Evolutionary conservation across 148 eudicot species (phyloP).

Genomic region (Rhododendron simsii): DNA sequence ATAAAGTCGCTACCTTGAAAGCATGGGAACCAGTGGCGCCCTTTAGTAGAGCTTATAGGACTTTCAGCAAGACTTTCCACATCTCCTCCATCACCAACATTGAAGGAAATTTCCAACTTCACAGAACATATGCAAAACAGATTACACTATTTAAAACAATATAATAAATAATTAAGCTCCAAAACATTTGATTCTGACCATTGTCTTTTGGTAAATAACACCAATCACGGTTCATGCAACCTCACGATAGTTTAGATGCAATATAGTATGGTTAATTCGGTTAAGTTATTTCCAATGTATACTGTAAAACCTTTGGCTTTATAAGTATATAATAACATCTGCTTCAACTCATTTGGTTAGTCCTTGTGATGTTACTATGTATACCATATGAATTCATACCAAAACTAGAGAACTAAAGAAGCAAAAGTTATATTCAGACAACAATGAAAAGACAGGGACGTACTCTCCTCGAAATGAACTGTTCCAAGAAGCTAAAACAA

Average conservation of each 20-base stretch:
- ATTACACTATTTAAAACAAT: not conserved
- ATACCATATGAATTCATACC: not conserved
- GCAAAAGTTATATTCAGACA: too few species aligned
- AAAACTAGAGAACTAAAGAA: not conserved
- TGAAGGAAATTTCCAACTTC: not conserved
- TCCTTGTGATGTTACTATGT: not conserved
- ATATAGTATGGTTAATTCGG: not conserved
- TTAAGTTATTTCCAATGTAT: not conserved
- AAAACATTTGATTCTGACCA: not conserved
- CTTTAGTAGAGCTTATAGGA: not conserved
- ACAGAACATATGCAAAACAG: not conserved
- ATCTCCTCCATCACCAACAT: not conserved
- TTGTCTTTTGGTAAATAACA: too few species aligned
- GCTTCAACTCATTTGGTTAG: not conserved
- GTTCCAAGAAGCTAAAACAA: conserved; percentile 1
- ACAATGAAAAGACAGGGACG: not conserved
- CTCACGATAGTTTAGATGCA: not conserved
- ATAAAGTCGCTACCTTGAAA: not conserved
- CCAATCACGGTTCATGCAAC: not conserved
- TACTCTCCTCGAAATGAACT: not conserved
- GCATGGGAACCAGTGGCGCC: not conserved
- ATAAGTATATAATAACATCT: not conserved
- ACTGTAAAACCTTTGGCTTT: too few species aligned
- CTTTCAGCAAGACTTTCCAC: not conserved
- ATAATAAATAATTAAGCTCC: not conserved